These are phyloP conservation scores for Fusarium nisikadoi DNA, from an alignment of 2,329 filamentous ascomycete genomes.

Conservation along the genomic window DNA sequence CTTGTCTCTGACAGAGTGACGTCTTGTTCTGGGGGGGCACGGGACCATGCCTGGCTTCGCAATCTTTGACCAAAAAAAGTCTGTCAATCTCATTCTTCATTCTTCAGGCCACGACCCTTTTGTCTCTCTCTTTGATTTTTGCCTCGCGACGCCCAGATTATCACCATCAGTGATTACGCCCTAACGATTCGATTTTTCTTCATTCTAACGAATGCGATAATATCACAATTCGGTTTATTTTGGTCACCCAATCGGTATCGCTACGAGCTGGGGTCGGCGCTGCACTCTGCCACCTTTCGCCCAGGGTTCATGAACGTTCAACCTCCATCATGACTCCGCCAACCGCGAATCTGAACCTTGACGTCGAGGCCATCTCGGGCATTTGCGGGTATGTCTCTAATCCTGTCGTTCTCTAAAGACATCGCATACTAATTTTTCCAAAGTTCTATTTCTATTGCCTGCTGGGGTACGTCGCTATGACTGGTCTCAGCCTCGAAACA, in stretches of 20 bases:
- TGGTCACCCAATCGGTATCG: constrained; percentile 5
- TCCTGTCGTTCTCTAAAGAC: neutral
- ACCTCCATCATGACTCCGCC: constrained; percentile 62
- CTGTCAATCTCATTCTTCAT: constrained; percentile 22
- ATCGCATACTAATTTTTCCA: constrained; percentile 17
- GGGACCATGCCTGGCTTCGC: constrained; percentile 37
- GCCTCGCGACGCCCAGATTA: constrained; percentile 2
- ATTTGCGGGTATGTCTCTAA: constrained; percentile 78
- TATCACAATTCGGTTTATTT: neutral
- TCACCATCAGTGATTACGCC: neutral
- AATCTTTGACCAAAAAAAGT: constrained; percentile 39
- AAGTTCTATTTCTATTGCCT: constrained; percentile 94
- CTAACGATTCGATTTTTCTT: neutral
- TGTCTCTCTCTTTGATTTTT: constrained; percentile 34
- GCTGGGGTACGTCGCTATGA: constrained; percentile 68
- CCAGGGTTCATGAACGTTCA: constrained; percentile 16
- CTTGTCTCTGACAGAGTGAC: constrained; percentile 35
- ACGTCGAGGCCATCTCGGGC: constrained; percentile 90
- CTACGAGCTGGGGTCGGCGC: constrained; percentile 15
- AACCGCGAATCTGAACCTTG: constrained; percentile 72
- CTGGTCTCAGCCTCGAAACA: constrained; percentile 1
- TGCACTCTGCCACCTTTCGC: constrained; percentile 27
- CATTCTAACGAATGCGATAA: constrained; percentile 18
- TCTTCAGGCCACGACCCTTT: constrained; percentile 19
- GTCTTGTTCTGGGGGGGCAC: constrained; percentile 35